Conservation (phyloP, 129 eudicot species). For the Helianthus annuus region DNA sequence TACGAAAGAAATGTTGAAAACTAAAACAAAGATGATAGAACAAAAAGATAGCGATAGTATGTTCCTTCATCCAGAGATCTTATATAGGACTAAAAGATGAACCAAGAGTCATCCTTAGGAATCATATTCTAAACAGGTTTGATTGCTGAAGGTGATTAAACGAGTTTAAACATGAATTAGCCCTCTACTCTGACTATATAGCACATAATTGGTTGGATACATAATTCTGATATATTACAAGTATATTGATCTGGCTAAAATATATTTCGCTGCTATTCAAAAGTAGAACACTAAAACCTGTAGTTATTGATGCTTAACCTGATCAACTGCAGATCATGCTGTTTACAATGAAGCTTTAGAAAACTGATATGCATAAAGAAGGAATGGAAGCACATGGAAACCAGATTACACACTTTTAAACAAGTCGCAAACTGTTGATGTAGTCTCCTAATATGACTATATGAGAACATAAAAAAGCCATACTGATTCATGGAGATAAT, state of each 20-base stretch:
- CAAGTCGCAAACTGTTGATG: not conserved
- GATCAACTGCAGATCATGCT: slow-evolving; percentile 11
- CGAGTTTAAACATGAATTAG: slow-evolving; percentile 14
- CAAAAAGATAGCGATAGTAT: slow-evolving; percentile 3
- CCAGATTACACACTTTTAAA: slow-evolving; percentile 2
- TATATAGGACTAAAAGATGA: slow-evolving; percentile 8
- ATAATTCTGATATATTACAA: slow-evolving; percentile 7
- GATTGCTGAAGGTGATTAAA: slow-evolving; percentile 3
- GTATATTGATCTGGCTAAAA: not conserved
- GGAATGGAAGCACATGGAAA: not conserved
- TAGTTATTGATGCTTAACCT: slow-evolving; percentile 9
- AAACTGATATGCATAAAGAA: not conserved
- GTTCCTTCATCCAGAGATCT: slow-evolving; percentile 3
- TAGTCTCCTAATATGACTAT: not conserved
- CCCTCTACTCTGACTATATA: not conserved
- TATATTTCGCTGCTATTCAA: not conserved
- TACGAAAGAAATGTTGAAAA: not conserved
- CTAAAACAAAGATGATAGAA: slow-evolving; percentile 10
- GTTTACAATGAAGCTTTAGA: slow-evolving; percentile 2
- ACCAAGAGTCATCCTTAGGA: slow-evolving; percentile 20
- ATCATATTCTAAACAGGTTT: not conserved
- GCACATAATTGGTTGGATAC: slow-evolving; percentile 8
- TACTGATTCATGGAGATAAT: not conserved
- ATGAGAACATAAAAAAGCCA: slow-evolving; percentile 11
- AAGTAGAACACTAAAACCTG: slow-evolving; percentile 11